Base-by-base conservation (phyloP, 257 asterid genomes). In the Solanum bulbocastanum region DNA sequence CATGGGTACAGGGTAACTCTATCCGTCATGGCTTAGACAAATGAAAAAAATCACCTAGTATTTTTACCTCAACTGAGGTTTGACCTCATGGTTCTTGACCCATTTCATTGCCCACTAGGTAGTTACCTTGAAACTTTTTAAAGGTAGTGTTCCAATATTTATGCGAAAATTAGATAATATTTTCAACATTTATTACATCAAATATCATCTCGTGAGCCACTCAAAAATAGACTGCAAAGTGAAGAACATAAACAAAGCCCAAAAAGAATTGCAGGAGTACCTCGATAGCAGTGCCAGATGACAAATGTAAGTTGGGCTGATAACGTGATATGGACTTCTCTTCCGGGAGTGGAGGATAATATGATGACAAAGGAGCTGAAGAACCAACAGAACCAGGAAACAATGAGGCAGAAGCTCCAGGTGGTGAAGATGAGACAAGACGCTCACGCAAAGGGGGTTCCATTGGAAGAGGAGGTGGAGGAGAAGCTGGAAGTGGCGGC, bases 401-500 rank as follows among this genome's bases (percentile, higher is more conserved):
- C 87, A 91, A 88, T 40, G 94, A 93, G 65, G 90, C 56, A 83
- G 92, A 39, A 35, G 94, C 84, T 42, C 90, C 89, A 36, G 94
- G 88, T 58, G 92, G 90, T 88, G 95, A 91, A 37, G 91, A 89
- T n/a, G 92, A 87, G 82, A 89, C 90, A 72, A 86, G 88, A 8
- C 87, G 86, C 86, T 92, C 93, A 46, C 68, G 91, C 87, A 88
- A 91, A 8, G 92, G 93, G 10, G 91, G 92, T 87, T 94, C 98
- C 71, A 40, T 85, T 2, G 96, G 96, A 81, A 92, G 93, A 6
- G 98, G 95, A 13, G 96, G 98, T 25, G 98, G 95, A 13, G 98
- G 99, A 5, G 97, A 92, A 33, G 91, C 76, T 62, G 96, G 98
- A 60, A 95, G 97, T 27, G 99, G 97, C 75, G 96, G 97, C 89